Evolutionary conservation across 1,139 yeast species (phyloP).

Genomic region (Geotrichum klebahnii): DNA sequence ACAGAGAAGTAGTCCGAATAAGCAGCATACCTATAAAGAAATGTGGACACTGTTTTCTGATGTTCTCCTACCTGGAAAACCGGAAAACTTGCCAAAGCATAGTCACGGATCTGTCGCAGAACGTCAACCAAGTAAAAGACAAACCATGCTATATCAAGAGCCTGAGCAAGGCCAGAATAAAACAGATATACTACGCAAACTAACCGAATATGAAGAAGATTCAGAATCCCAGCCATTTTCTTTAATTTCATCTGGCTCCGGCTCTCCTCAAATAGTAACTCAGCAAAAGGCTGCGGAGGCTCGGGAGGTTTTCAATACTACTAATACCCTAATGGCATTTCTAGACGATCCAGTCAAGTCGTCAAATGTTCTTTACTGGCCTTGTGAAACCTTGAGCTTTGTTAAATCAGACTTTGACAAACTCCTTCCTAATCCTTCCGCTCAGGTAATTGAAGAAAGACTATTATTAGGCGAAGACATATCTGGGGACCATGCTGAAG

Average conservation of each 20-base stretch:
- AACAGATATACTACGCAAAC: neutral
- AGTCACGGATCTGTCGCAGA: neutral
- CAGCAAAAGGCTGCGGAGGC: too few relatives aligned
- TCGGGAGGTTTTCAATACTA: conserved; percentile 1
- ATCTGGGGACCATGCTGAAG: conserved; percentile 11
- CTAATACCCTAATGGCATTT: conserved; percentile 1
- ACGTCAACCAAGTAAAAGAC: neutral
- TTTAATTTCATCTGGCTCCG: too few relatives aligned
- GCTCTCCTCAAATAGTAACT: too few relatives aligned
- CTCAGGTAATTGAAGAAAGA: neutral
- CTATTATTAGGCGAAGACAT: conserved; percentile 10
- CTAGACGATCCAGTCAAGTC: conserved; percentile 15
- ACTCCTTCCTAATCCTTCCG: conserved; percentile 23
- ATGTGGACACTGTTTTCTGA: conserved; percentile 8
- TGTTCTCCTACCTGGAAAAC: conserved; percentile 4
- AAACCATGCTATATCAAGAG: neutral
- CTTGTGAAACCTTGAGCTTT: conserved; percentile 34
- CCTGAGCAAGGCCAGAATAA: neutral
- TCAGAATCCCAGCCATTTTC: neutral
- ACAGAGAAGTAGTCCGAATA: neutral
- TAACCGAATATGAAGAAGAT: neutral
- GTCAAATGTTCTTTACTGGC: conserved; percentile 36
- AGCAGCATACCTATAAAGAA: conserved; percentile 1
- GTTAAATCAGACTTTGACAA: conserved; percentile 36
- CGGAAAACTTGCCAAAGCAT: neutral